Base-by-base conservation (phyloP, 2,329 filamentous ascomycete species). In the Penicillium glabrum region DNA sequence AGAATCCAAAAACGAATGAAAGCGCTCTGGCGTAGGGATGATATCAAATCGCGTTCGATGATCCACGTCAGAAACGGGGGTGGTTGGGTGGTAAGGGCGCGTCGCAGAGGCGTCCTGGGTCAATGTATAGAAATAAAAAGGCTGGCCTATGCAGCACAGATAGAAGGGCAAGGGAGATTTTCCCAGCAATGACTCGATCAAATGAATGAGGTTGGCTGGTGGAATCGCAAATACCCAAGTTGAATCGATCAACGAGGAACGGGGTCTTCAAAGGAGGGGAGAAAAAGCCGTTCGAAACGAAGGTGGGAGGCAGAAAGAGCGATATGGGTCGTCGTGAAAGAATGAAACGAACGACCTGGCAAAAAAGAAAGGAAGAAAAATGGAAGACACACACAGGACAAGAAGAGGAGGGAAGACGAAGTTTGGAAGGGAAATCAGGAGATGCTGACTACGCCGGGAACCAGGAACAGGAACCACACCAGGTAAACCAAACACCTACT, bases 301-400 rank as follows among this genome's bases (percentile, higher is more conserved):
- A 72, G 58, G 61, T 60, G 59, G 41, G 39, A 33, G 50, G 41
- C 21, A 61, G 61, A 65, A 67, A 61, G 61, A 67, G 75, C 75
- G 72, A 70, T 72, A 73, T 70, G 70, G 74, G 73, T 69, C 72
- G 76, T 77, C 78, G 77, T 80, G 72, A 82, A 81, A 71, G 79
- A 82, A 79, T 80, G 79, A 76, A 79, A 79, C 78, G 75, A 75
- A 65, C 72, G 66, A 75, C 72, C 72, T 68, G 71, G 65, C 69
- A 23, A 70, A 66, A 66, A 69, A 66, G 68, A 67, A 72, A 67
- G 63, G 66, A 67, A 60, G 58, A 65, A 60, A 59, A 62, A 62
- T 64, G 63, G 62, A 65, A 59, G 45, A 58, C 51, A 59, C 54
- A 57, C 53, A 55, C 44, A 52, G 56, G 50, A 57, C 63, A 63